phyloP scores from a whole-genome alignment of 1,284 basidiomycete genomes.

The Trametes sp. region DNA sequence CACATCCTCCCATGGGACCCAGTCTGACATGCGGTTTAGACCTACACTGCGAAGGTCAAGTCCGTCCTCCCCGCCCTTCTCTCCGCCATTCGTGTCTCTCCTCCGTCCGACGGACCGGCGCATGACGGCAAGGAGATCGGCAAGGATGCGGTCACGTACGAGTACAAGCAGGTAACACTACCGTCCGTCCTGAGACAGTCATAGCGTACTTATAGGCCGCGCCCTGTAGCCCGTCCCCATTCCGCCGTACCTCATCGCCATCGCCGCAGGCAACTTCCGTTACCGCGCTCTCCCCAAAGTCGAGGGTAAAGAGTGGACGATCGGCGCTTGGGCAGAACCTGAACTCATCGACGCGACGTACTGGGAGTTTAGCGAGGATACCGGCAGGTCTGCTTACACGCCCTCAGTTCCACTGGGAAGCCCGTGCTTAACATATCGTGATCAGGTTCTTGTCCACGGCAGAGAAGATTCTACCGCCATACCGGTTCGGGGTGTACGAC shows the following conservation, averaged over 20 bases:
- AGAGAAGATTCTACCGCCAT: conserved; percentile 78
- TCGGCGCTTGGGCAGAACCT: conserved; percentile 92
- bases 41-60: conserved; percentile 78
- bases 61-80: conserved; percentile 86
- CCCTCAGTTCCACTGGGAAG: too few relatives aligned
- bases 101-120: conserved; percentile 68
- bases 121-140: conserved; percentile 77
- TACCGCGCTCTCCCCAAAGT: conserved; percentile 72
- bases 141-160: conserved; percentile 70
- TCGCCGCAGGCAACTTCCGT: conserved; percentile 85
- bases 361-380: conserved; percentile 91
- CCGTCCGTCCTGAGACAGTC: background rate
- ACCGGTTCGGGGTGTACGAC: conserved; percentile 92
- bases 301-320: conserved; percentile 76
- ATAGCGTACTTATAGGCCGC: background rate
- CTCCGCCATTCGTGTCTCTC: conserved; percentile 83
- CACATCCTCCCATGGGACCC: background rate
- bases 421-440: background rate
- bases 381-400: conserved; percentile 59
- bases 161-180: conserved; percentile 67
- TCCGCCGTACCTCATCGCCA: conserved; percentile 88
- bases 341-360: conserved; percentile 81
- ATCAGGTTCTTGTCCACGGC: conserved; percentile 78
- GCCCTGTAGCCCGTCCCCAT: conserved; percentile 76
- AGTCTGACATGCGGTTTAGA: conserved; percentile 49